These are phyloP conservation scores for Mycena olivaceomarginata DNA, from an alignment of 768 basidiomycete genomes.

Conservation along the genomic window DNA sequence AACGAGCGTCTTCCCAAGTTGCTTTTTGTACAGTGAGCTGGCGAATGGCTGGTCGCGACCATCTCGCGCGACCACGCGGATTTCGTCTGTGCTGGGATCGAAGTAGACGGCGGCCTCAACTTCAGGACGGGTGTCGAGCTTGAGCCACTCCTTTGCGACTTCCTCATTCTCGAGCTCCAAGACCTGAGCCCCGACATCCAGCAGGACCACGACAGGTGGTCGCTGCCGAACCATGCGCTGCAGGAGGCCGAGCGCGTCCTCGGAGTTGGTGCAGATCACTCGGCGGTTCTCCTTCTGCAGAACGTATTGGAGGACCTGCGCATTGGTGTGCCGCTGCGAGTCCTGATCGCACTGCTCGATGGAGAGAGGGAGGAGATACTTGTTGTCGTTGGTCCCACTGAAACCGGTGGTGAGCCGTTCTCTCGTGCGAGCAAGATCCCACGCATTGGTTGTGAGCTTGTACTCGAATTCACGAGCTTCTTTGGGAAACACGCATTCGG, in stretches of 20 bases:
- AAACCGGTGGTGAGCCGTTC: slow-evolving; percentile 66
- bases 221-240: slow-evolving; percentile 55
- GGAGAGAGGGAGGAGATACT: slow-evolving; percentile 59
- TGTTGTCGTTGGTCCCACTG: slow-evolving; percentile 74
- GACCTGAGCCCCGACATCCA: slow-evolving; percentile 77
- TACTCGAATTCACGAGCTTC: slow-evolving; percentile 68
- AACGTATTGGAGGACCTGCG: slow-evolving; percentile 62
- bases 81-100: slow-evolving; percentile 57
- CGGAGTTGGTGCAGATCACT: slow-evolving; percentile 50
- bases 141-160: slow-evolving; percentile 64
- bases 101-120: slow-evolving; percentile 67
- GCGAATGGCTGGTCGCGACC: slow-evolving; percentile 56
- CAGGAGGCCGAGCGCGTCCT: slow-evolving; percentile 52
- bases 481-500: slow-evolving; percentile 68
- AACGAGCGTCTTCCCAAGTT: slow-evolving; percentile 61
- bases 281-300: slow-evolving; percentile 63
- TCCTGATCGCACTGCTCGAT: slow-evolving; percentile 60
- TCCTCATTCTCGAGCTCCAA: slow-evolving; percentile 67
- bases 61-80: slow-evolving; percentile 59
- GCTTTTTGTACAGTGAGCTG: slow-evolving; percentile 59
- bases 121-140: slow-evolving; percentile 38
- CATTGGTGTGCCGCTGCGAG: slow-evolving; percentile 68
- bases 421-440: slow-evolving; percentile 70
- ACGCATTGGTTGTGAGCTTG: slow-evolving; percentile 69
- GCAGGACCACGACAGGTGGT: slow-evolving; percentile 65